Evolutionary conservation across 305 asterid genomes (phyloP), one percentile per base, ranked within the genome.

Genomic region (Withania somnifera): DNA sequence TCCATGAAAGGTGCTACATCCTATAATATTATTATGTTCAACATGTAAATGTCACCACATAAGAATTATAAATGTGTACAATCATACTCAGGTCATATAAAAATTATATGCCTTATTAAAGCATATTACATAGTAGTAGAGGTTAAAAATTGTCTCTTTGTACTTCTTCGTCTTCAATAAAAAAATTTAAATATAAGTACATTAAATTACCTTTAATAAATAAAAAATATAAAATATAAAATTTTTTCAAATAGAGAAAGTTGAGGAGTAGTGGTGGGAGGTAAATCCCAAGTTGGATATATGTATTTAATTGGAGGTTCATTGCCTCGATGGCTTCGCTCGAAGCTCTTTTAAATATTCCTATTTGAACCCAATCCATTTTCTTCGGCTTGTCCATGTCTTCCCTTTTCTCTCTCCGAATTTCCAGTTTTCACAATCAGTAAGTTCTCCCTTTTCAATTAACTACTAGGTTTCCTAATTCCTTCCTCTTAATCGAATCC

Each of bases 241-340:
- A n/a, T n/a, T n/a, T n/a, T n/a, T n/a, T n/a, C n/a, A n/a, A n/a
- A n/a, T n/a, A n/a, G n/a, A n/a, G n/a, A n/a, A n/a, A n/a, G n/a
- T n/a, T n/a, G n/a, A n/a, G n/a, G n/a, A n/a, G n/a, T n/a, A n/a
- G n/a, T n/a, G 84, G 86, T 82, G 87, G 94, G 90, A 88, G 92
- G 54, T 63, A 69, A 87, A 78, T 79, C 85, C 92, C 47, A 91
- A 26, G 91, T 71, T 28, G 78, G 20, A 45, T 71, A 42, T 69
- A 22, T 34, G 56, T 22, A 42, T 11, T 6, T 3, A 20, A 67
- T 17, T 67, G 52, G 47, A 26, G n/a, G n/a, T n/a, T n/a, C n/a
- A 34, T 38, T 6, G 42, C 90, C 90, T 87, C 89, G 89, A 81
- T 86, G 86, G 60, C 82, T 85, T 87, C 91, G 88, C 90, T 84